Evolutionary conservation across 805 yeast species (phyloP).

Genomic region (Blastobotrys americana): DNA sequence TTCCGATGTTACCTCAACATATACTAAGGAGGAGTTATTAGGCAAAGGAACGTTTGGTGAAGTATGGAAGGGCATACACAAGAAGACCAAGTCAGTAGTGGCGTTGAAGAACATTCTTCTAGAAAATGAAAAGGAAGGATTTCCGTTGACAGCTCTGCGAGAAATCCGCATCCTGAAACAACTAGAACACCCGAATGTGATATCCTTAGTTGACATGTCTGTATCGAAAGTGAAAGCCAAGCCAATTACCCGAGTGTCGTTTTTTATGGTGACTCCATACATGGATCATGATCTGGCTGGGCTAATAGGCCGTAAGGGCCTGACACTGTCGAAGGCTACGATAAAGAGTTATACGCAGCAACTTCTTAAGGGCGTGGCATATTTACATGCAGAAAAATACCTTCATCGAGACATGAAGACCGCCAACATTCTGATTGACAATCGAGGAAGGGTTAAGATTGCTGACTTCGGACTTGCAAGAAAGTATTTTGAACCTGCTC

Average conservation of each 20-base stretch:
- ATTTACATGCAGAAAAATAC: conserved; percentile 55
- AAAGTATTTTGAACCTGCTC: conserved; percentile 53
- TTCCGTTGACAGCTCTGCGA: conserved; percentile 91
- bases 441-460: conserved; percentile 68
- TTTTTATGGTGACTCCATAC: conserved; percentile 87
- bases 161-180: conserved; percentile 78
- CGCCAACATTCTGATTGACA: conserved; percentile 82
- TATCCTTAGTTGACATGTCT: conserved; percentile 74
- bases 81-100: conserved; percentile 51
- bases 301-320: conserved; percentile 48
- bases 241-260: conserved; percentile 31
- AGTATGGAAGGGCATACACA: conserved; percentile 67
- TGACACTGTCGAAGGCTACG: conserved; percentile 53
- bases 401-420: conserved; percentile 92
- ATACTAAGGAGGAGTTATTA: conserved; percentile 35
- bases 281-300: conserved; percentile 93
- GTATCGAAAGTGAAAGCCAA: conserved; percentile 44
- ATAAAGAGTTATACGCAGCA: conserved; percentile 80
- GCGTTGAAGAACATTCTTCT: conserved; percentile 84
- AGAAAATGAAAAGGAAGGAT: conserved; percentile 65
- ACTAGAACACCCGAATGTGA: conserved; percentile 60
- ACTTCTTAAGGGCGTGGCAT: conserved; percentile 70
- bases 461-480: conserved; percentile 97
- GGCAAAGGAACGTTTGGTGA: conserved; percentile 90
- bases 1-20: conserved; percentile 28